Conservation (phyloP, 768 basidiomycete species). For the Mycena chlorophos region DNA sequence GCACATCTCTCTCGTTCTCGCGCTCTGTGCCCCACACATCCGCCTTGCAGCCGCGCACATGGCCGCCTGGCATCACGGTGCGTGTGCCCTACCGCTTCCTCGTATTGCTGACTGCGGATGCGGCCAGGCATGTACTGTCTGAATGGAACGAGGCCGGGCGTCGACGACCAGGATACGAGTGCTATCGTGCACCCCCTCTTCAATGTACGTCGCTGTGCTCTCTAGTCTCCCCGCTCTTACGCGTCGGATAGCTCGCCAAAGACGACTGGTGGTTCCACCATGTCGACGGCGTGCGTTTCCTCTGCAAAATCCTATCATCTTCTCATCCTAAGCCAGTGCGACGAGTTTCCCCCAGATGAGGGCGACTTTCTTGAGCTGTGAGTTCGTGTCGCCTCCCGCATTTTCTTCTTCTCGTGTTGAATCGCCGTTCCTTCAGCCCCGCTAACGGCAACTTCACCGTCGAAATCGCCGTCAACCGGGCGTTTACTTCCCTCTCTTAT, state of each 20-base stretch:
- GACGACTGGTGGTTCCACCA: slow-evolving; percentile 48
- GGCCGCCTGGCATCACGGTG: slow-evolving; percentile 34
- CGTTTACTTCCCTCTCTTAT: slow-evolving; percentile 41
- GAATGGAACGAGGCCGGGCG: slow-evolving; percentile 34
- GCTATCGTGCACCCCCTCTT: slow-evolving; percentile 37
- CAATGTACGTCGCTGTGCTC: slow-evolving; percentile 30
- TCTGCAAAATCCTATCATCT: background rate
- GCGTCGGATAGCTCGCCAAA: slow-evolving; percentile 29
- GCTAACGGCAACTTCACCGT: slow-evolving; percentile 43
- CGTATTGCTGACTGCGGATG: background rate
- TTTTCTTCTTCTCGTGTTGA: background rate
- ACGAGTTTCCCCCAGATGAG: slow-evolving; percentile 45
- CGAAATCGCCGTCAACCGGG: slow-evolving; percentile 42
- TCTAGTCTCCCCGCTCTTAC: background rate
- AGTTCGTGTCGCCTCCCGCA: too few species aligned
- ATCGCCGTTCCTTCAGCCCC: slow-evolving; percentile 35
- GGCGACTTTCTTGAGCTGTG: slow-evolving; percentile 47
- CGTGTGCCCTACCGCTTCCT: too few species aligned
- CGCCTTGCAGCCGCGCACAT: slow-evolving; percentile 22
- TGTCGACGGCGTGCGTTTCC: slow-evolving; percentile 31
- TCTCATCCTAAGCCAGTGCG: slow-evolving; percentile 37
- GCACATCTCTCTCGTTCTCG: background rate
- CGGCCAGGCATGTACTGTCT: slow-evolving; percentile 37
- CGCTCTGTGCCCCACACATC: background rate
- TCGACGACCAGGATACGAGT: slow-evolving; percentile 33